These are phyloP conservation scores for Plantago lanceolata DNA, from an alignment of 305 asterid genomes.

Conservation along the genomic window DNA sequence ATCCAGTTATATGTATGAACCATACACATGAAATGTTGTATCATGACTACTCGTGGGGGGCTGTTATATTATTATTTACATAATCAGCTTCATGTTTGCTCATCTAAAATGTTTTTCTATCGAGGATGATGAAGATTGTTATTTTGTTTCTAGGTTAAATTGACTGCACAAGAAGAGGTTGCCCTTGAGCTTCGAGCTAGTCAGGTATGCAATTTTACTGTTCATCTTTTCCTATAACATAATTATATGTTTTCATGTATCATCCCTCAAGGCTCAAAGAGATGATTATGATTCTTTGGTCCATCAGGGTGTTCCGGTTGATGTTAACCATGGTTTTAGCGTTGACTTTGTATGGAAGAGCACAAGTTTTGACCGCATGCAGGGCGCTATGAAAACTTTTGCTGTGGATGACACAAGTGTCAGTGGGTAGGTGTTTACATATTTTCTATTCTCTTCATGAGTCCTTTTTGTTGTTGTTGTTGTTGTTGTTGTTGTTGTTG, in stretches of 20 bases:
- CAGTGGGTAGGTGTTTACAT: slow-evolving; percentile 76
- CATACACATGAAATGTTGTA: neutral
- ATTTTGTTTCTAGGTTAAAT: slow-evolving; percentile 62
- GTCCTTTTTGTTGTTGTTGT: too few relatives aligned
- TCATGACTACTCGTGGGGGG: neutral
- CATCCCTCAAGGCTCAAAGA: neutral
- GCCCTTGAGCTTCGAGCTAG: slow-evolving; percentile 98
- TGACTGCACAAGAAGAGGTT: slow-evolving; percentile 99
- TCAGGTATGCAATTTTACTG: slow-evolving; percentile 47
- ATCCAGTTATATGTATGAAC: neutral
- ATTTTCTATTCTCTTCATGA: slow-evolving; percentile 11
- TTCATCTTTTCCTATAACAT: neutral
- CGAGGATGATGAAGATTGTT: slow-evolving; percentile 16
- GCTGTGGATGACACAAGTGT: slow-evolving; percentile 99
- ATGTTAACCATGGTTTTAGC: slow-evolving; percentile 85
- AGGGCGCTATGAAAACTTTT: slow-evolving; percentile 98
- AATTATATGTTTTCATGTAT: slow-evolving; percentile 3
- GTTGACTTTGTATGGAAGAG: slow-evolving; percentile 99
- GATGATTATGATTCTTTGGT: slow-evolving; percentile 23
- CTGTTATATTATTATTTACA: slow-evolving; percentile 20
- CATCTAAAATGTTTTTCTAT: neutral
- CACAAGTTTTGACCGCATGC: slow-evolving; percentile 99
- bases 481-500: slow-evolving; percentile 3
- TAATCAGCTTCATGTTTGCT: slow-evolving; percentile 12
- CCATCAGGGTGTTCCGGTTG: slow-evolving; percentile 89